Percentiles rank a stretch among this genome's conserved stretches.
phyloP scores from a whole-genome alignment of 495 filamentous ascomycete genomes.

The Hyaloscypha finlandica region DNA sequence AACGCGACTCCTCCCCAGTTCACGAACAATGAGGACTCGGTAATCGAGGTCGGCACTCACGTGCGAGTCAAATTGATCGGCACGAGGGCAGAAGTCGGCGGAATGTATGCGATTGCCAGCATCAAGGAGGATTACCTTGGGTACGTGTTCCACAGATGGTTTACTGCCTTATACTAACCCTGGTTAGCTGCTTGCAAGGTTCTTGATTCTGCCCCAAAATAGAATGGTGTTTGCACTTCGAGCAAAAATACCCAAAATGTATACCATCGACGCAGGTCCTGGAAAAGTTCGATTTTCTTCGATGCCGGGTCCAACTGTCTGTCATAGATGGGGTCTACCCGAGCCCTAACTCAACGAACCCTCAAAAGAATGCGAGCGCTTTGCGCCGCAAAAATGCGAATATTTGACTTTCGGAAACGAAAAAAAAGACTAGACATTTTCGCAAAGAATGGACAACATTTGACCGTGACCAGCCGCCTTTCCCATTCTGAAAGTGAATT shows the following conservation, averaged over 20 bases:
- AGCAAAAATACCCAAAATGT: constrained; percentile 5
- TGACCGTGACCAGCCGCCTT: background rate
- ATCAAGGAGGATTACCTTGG: constrained; percentile 84
- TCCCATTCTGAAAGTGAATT: background rate
- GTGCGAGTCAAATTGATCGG: constrained; percentile 92
- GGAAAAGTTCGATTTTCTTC: background rate
- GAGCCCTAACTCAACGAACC: background rate
- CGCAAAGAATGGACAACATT: background rate
- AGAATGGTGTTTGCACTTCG: constrained; percentile 2
- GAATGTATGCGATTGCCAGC: constrained; percentile 94
- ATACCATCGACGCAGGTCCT: background rate
- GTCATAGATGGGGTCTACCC: background rate
- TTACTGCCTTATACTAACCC: constrained; percentile 3
- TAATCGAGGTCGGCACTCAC: constrained; percentile 91
- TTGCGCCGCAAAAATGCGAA: background rate
- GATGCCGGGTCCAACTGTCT: background rate
- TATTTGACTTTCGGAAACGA: background rate
- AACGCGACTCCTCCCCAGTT: constrained; percentile 86
- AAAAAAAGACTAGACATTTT: background rate
- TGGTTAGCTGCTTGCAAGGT: constrained; percentile 28
- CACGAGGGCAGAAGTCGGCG: constrained; percentile 84
- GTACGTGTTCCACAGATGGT: constrained; percentile 10
- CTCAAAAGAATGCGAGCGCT: background rate
- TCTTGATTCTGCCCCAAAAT: constrained; percentile 16
- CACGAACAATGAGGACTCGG: constrained; percentile 84